A percentile compares a stretch with the other conserved stretches of the same genome.
phyloP scores from a whole-genome alignment of 2,329 filamentous ascomycete genomes.

The Claviceps digitariae region DNA sequence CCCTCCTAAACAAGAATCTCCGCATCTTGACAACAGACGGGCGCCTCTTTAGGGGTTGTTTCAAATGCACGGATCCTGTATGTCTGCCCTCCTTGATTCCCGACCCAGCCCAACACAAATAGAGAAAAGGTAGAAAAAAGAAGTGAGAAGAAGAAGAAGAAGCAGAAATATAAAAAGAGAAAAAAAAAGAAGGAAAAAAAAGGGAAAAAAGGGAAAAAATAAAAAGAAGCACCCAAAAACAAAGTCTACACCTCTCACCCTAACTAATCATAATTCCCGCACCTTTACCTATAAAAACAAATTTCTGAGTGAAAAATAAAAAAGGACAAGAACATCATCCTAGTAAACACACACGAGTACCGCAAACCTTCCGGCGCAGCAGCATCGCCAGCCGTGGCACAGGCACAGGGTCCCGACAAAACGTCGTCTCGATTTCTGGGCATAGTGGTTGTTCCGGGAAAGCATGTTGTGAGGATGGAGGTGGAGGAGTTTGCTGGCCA shows the following conservation, averaged over 20 bases:
- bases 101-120: no score
- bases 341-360: constrained; percentile 80
- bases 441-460: constrained; percentile 75
- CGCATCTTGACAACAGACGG: constrained; percentile 69
- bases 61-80: constrained; percentile 93
- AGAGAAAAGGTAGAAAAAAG: background rate
- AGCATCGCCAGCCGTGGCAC: constrained; percentile 22
- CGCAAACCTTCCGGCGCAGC: constrained; percentile 50
- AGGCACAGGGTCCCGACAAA: constrained; percentile 21
- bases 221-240: constrained; percentile 36
- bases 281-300: no score
- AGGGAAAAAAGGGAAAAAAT: constrained; percentile 57
- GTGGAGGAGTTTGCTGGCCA: constrained; percentile 61
- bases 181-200: constrained; percentile 43
- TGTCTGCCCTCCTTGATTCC: constrained; percentile 20
- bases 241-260: no score
- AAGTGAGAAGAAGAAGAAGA: background rate
- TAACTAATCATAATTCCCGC: background rate
- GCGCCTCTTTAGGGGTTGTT: constrained; percentile 76
- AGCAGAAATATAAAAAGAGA: background rate
- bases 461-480: constrained; percentile 78
- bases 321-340: constrained; percentile 78
- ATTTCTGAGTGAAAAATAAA: no score
- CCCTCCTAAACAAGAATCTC: constrained; percentile 65
- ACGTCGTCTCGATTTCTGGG: constrained; percentile 82